These are phyloP conservation scores for Veloboletus limbatus DNA, from an alignment of 1,284 basidiomycete genomes.

Conservation along the genomic window DNA sequence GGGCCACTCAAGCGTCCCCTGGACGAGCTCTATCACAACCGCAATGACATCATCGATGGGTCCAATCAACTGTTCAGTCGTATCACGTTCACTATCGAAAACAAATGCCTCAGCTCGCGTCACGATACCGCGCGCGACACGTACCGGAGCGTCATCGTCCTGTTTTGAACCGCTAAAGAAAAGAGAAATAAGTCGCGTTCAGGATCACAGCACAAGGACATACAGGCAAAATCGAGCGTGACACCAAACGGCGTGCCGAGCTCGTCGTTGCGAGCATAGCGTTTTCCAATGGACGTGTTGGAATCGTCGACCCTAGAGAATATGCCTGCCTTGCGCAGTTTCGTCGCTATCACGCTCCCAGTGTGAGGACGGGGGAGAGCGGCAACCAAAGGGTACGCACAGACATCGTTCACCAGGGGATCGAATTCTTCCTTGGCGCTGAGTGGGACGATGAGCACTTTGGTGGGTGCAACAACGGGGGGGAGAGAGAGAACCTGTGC, in stretches of 20 bases:
- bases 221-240: slow-evolving; percentile 97
- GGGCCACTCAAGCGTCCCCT: slow-evolving; percentile 75
- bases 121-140: slow-evolving; percentile 20
- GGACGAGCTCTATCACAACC: slow-evolving; percentile 74
- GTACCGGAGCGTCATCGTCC: slow-evolving; percentile 86
- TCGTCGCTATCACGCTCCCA: slow-evolving; percentile 57
- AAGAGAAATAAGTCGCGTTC: background rate
- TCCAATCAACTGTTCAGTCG: slow-evolving; percentile 93
- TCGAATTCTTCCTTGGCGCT: slow-evolving; percentile 85
- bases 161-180: slow-evolving; percentile 70
- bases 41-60: slow-evolving; percentile 86
- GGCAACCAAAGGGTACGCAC: slow-evolving; percentile 50
- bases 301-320: slow-evolving; percentile 96
- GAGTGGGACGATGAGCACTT: slow-evolving; percentile 95
- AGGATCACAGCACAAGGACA: slow-evolving; percentile 30
- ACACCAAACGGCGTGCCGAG: slow-evolving; percentile 96
- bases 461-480: slow-evolving; percentile 90
- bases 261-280: slow-evolving; percentile 98
- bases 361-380: background rate
- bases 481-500: slow-evolving; percentile 85
- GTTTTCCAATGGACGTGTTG: slow-evolving; percentile 91
- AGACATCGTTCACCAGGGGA: slow-evolving; percentile 85
- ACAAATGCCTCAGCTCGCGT: slow-evolving; percentile 6
- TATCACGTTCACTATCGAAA: slow-evolving; percentile 81
- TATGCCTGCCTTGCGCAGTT: slow-evolving; percentile 85